phyloP scores from a whole-genome alignment of 805 yeast species.

The Hanseniaspora thailandica region DNA sequence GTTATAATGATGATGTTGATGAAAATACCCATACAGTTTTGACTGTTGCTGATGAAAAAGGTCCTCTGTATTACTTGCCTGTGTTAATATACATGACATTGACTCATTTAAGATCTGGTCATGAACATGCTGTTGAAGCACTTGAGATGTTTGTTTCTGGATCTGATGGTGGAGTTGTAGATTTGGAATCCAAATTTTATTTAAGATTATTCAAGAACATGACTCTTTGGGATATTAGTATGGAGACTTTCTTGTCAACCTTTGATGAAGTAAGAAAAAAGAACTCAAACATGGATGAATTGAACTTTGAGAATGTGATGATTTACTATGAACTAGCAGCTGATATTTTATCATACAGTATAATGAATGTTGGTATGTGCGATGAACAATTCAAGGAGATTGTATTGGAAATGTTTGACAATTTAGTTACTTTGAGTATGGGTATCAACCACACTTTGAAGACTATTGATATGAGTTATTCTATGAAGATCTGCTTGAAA shows the following conservation, averaged over 20 bases:
- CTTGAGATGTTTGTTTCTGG: constrained; percentile 48
- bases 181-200: constrained; percentile 34
- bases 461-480: constrained; percentile 36
- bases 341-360: constrained; percentile 56
- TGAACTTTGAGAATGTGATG: constrained; percentile 49
- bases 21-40: background rate
- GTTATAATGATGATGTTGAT: background rate
- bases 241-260: constrained; percentile 28
- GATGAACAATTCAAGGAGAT: constrained; percentile 43
- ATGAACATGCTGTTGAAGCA: constrained; percentile 47
- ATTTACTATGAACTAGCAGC: constrained; percentile 64
- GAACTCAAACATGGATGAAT: constrained; percentile 21
- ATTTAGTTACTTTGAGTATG: constrained; percentile 21
- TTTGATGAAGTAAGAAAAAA: constrained; percentile 17
- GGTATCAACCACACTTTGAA: constrained; percentile 13
- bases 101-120: constrained; percentile 58
- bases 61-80: constrained; percentile 33
- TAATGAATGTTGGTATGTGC: constrained; percentile 64
- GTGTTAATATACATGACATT: constrained; percentile 66
- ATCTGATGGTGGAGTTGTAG: constrained; percentile 38
- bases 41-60: constrained; percentile 27
- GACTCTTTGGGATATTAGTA: constrained; percentile 53
- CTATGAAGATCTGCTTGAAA: constrained; percentile 40
- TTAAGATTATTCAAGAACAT: constrained; percentile 53
- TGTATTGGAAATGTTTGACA: constrained; percentile 22